Percentiles rank a stretch among this genome's conserved stretches.
Conservation (phyloP, 139 green algal genomes). For the Chlorella vulgaris region DNA sequence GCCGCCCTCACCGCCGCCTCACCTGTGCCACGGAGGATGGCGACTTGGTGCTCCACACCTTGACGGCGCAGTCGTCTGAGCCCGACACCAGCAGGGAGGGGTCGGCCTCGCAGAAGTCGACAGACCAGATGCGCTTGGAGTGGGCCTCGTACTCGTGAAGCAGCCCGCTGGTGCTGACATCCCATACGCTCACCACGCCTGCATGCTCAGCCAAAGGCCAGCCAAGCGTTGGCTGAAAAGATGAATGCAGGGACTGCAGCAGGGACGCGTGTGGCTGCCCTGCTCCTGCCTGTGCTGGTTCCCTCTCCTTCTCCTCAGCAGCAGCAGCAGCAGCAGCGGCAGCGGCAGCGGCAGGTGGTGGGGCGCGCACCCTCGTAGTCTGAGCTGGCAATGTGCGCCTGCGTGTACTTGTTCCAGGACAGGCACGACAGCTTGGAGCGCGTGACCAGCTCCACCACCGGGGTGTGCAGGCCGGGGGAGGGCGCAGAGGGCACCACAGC, state of each 20-base stretch:
- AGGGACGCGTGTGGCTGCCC: background rate
- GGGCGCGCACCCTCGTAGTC: slow-evolving; percentile 80
- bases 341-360: no score
- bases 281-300: no score
- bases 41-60: slow-evolving; percentile 67
- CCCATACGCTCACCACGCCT: slow-evolving; percentile 76
- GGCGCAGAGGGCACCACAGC: slow-evolving; percentile 5
- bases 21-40: slow-evolving; percentile 25
- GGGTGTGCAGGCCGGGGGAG: slow-evolving; percentile 34
- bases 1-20: background rate
- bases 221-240: background rate
- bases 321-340: no score
- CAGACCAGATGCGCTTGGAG: slow-evolving; percentile 85
- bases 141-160: slow-evolving; percentile 78
- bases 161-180: slow-evolving; percentile 57
- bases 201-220: slow-evolving; percentile 7
- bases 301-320: no score
- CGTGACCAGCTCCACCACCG: slow-evolving; percentile 76
- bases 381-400: slow-evolving; percentile 60
- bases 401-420: slow-evolving; percentile 72
- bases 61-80: slow-evolving; percentile 91
- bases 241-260: background rate
- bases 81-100: slow-evolving; percentile 75
- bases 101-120: slow-evolving; percentile 73
- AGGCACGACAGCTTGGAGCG: slow-evolving; percentile 85